Conservation (phyloP, 805 yeast species). For the Cyberlindnera amylophila region DNA sequence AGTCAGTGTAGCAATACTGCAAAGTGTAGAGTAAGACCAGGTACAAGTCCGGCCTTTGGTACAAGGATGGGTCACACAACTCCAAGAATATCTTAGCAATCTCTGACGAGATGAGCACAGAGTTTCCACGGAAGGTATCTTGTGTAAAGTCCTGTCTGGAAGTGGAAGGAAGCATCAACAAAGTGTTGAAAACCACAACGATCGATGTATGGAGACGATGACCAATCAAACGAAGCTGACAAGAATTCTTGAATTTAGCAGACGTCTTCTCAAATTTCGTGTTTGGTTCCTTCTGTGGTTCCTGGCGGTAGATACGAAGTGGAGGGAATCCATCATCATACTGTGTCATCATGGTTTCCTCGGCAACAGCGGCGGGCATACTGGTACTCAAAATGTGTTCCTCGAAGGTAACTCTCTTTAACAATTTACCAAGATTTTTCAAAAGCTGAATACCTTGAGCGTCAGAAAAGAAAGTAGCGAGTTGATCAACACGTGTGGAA, state of each 20-base stretch:
- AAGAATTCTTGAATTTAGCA: constrained; percentile 59
- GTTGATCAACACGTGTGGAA: constrained; percentile 30
- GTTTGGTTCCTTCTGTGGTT: constrained; percentile 32
- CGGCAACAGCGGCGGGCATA: constrained; percentile 45
- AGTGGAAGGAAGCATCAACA: constrained; percentile 43
- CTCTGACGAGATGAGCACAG: constrained; percentile 39
- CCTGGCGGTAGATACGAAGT: constrained; percentile 38
- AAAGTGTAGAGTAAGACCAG: constrained; percentile 36
- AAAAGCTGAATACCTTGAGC: constrained; percentile 40
- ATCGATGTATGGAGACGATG: constrained; percentile 45
- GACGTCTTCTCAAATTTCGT: constrained; percentile 41
- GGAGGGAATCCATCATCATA: constrained; percentile 36
- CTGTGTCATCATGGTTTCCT: constrained; percentile 36
- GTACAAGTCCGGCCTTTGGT: constrained; percentile 27
- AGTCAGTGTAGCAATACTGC: constrained; percentile 32
- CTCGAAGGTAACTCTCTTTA: constrained; percentile 51
- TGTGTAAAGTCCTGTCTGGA: constrained; percentile 42
- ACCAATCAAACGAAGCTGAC: constrained; percentile 49
- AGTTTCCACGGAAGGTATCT: constrained; percentile 34
- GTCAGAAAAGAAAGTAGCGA: constrained; percentile 39
- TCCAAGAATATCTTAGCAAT: constrained; percentile 27
- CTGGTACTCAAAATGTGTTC: constrained; percentile 48
- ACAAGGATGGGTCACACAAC: constrained; percentile 17
- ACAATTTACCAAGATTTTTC: constrained; percentile 40
- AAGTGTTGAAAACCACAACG: constrained; percentile 38